A percentile compares a stretch with the other conserved stretches of the same genome.
phyloP scores from a whole-genome alignment of 225 moss, liverwort and hornwort species.

The Straminergon stramineum region DNA sequence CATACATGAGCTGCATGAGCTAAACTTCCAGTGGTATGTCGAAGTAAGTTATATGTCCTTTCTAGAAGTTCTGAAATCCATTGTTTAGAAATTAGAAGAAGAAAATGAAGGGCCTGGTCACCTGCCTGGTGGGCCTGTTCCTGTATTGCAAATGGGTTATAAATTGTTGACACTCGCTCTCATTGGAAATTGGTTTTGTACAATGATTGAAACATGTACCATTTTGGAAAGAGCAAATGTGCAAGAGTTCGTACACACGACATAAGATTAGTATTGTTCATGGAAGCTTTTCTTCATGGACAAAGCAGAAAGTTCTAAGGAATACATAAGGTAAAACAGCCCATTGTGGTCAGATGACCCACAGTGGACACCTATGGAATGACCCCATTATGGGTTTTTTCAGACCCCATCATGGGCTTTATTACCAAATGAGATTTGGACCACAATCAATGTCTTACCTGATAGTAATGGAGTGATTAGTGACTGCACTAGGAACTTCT shows the following conservation, averaged over 20 bases:
- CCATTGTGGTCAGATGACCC: too few species aligned
- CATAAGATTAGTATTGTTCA: not conserved
- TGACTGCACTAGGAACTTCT: too few species aligned
- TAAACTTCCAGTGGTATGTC: not conserved
- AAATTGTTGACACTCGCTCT: not conserved
- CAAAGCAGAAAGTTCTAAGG: not conserved
- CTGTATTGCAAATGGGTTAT: not conserved
- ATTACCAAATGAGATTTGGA: too few species aligned
- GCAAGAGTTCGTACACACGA: not conserved
- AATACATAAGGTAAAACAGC: too few species aligned
- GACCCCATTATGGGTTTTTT: too few species aligned
- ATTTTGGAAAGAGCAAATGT: not conserved
- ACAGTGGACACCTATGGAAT: too few species aligned
- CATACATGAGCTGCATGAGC: too few species aligned
- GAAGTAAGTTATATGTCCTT: not conserved
- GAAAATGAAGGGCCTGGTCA: not conserved
- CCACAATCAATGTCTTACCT: too few species aligned
- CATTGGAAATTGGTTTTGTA: too few species aligned
- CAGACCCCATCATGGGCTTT: too few species aligned
- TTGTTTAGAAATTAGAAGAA: too few species aligned
- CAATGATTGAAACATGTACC: not conserved
- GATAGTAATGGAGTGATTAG: too few species aligned
- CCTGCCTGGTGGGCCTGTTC: not conserved
- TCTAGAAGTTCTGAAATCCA: not conserved
- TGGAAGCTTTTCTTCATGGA: not conserved